phyloP scores from a whole-genome alignment of 106 monocot genomes.

The Dioscorea zingiberensis region DNA sequence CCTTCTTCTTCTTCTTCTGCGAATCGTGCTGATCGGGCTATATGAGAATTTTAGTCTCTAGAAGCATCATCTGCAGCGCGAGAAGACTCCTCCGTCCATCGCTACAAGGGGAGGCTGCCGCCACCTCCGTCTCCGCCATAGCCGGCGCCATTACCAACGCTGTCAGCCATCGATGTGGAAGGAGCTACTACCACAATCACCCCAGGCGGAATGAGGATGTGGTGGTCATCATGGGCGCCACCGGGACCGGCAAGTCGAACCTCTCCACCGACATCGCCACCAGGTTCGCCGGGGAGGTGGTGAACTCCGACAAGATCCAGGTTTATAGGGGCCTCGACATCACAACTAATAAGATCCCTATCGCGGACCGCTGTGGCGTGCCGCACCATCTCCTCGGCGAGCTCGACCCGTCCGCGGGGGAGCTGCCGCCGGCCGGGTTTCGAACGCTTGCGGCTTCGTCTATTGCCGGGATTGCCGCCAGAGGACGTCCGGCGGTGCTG shows the following conservation, averaged over 20 bases:
- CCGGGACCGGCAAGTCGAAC: constrained; percentile 86
- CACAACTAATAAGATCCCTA: constrained; percentile 84
- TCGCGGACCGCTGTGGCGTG: constrained; percentile 51
- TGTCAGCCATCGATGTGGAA: neutral
- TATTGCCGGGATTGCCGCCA: constrained; percentile 27
- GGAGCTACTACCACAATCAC: neutral
- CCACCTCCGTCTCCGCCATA: neutral
- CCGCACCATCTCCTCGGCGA: constrained; percentile 83
- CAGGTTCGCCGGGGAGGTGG: constrained; percentile 44
- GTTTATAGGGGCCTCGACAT: constrained; percentile 78
- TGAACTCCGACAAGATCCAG: constrained; percentile 96
- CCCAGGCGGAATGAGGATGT: constrained; percentile 11
- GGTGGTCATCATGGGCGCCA: constrained; percentile 85
- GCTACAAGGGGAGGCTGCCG: neutral
- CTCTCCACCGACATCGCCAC: constrained; percentile 77
- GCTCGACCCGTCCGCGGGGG: constrained; percentile 45
- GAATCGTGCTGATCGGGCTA: neutral
- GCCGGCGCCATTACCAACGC: neutral
- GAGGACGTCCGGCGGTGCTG: constrained; percentile 45
- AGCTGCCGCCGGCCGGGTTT: constrained; percentile 52
- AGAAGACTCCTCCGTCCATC: neutral
- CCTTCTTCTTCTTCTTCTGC: neutral
- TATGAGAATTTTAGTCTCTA: neutral
- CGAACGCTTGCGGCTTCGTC: constrained; percentile 31
- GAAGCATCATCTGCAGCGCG: neutral